A percentile compares a stretch with the other conserved stretches of the same genome.
These are phyloP conservation scores for Tetrahymena thermophila DNA, from an alignment of 73 alveolate species.

Conservation along the genomic window DNA sequence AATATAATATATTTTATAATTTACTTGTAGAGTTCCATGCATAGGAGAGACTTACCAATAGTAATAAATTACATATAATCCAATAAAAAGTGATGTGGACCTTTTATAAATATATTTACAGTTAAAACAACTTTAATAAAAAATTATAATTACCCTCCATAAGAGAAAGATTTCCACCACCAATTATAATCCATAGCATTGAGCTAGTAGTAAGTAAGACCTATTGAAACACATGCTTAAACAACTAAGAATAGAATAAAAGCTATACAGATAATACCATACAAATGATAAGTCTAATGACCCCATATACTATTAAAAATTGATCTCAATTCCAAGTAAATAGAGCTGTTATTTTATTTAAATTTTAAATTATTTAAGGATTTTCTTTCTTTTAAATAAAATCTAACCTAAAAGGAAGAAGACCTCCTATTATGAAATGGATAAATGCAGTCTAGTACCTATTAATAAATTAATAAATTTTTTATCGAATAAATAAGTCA, in stretches of 20 bases:
- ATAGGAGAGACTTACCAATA: background rate
- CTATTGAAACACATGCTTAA: constrained; percentile 22
- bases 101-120: background rate
- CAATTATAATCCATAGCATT: constrained; percentile 30
- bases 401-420: background rate
- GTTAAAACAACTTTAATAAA: background rate
- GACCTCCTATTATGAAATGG: background rate
- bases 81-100: background rate
- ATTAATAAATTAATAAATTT: background rate
- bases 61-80: background rate
- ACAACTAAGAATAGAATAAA: constrained; percentile 9
- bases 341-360: background rate
- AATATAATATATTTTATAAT: background rate
- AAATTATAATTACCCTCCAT: constrained; percentile 21
- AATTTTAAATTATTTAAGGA: background rate
- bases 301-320: constrained; percentile 31
- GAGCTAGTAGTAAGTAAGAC: constrained; percentile 14
- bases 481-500: background rate
- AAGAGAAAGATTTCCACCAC: constrained; percentile 30
- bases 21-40: background rate
- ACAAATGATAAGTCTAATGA: constrained; percentile 8
- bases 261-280: constrained; percentile 7
- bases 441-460: constrained; percentile 20
- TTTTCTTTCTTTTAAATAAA: too few relatives aligned
- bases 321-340: constrained; percentile 3